phyloP scores from a whole-genome alignment of 345 rosid species.

The Hypericum androsaemum region DNA sequence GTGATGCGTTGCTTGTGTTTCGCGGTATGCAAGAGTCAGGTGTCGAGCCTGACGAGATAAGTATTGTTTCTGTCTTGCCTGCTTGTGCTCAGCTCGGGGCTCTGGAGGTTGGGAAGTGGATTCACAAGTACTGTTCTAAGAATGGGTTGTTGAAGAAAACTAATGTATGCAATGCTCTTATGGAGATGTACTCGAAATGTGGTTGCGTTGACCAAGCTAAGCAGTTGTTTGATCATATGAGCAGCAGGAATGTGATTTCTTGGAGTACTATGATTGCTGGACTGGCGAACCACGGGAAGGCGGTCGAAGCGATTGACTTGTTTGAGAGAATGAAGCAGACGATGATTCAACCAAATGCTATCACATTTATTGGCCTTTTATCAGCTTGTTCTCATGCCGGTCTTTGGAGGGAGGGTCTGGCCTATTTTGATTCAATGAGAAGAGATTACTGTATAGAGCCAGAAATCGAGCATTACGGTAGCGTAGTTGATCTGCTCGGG shows the following conservation, averaged over 20 bases:
- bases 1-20: conserved; percentile 16
- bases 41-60: conserved; percentile 16
- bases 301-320: conserved; percentile 9
- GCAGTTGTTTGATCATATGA: conserved; percentile 11
- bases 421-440: conserved; percentile 12
- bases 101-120: conserved; percentile 17
- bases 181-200: conserved; percentile 18
- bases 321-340: conserved; percentile 16
- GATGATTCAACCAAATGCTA: conserved; percentile 8
- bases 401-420: conserved; percentile 11
- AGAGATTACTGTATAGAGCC: conserved; percentile 7
- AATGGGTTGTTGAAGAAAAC: conserved; percentile 15
- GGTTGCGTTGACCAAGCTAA: conserved; percentile 16
- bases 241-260: conserved; percentile 12
- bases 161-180: conserved; percentile 10
- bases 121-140: conserved; percentile 14
- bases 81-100: conserved; percentile 17
- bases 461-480: conserved; percentile 11
- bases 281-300: conserved; percentile 15
- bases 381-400: conserved; percentile 17
- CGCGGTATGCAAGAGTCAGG: conserved; percentile 12
- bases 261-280: conserved; percentile 18
- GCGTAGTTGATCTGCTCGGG: conserved; percentile 12
- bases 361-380: conserved; percentile 14
- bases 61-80: conserved; percentile 16